Conservation (phyloP, 768 basidiomycete genomes). For the Pleurotus tuber-regium region DNA sequence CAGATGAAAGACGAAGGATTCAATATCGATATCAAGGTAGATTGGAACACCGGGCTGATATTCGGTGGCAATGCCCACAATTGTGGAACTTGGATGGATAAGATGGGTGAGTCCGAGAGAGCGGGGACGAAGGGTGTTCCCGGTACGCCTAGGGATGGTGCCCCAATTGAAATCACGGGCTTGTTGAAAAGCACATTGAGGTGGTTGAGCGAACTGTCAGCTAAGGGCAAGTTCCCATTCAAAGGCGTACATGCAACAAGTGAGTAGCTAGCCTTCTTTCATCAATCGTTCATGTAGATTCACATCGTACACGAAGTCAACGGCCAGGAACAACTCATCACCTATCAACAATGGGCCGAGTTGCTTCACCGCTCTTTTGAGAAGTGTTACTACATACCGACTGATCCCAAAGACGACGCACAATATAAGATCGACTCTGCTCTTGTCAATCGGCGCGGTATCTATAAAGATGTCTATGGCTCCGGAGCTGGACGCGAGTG, state of each 20-base stretch:
- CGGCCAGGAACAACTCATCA: constrained; percentile 65
- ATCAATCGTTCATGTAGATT: too few relatives aligned
- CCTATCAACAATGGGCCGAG: constrained; percentile 88
- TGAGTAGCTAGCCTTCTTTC: constrained; percentile 35
- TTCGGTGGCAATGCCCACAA: constrained; percentile 83
- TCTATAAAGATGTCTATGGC: constrained; percentile 98
- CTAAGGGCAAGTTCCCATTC: constrained; percentile 76
- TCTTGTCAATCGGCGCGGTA: constrained; percentile 85
- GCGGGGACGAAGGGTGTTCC: constrained; percentile 94
- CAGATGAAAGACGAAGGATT: constrained; percentile 95
- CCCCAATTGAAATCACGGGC: constrained; percentile 94
- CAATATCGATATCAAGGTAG: constrained; percentile 89
- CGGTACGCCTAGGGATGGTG: constrained; percentile 95
- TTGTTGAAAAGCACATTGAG: constrained; percentile 88
- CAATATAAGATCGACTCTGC: constrained; percentile 67
- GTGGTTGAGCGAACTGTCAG: constrained; percentile 77
- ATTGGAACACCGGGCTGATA: constrained; percentile 92
- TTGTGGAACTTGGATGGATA: constrained; percentile 98
- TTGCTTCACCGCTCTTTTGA: constrained; percentile 89
- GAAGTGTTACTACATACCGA: constrained; percentile 85
- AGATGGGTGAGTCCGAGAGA: constrained; percentile 92
- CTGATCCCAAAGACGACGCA: constrained; percentile 68
- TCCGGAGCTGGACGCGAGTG: constrained; percentile 86
- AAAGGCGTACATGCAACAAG: constrained; percentile 80
- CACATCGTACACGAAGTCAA: constrained; percentile 47